Conservation (phyloP, 148 eudicot species). For the Polygonum maritimum region DNA sequence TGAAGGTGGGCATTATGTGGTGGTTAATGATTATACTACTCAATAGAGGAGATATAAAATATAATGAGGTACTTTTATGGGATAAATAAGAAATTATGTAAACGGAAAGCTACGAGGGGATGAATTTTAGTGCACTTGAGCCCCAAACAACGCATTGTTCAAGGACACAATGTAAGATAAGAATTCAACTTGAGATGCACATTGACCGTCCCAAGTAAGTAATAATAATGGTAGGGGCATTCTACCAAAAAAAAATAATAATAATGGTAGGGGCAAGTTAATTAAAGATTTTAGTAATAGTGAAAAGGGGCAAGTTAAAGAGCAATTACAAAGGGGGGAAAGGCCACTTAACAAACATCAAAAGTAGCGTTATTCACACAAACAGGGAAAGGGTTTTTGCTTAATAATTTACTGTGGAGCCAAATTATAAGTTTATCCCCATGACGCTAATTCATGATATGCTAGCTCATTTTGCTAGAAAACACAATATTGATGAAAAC, state of each 20-base stretch:
- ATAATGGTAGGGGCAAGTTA: neutral
- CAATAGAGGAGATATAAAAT: no score
- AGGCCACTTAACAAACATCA: neutral
- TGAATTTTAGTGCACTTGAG: neutral
- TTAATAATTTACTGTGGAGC: neutral
- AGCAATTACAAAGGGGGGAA: neutral
- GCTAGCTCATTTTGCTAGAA: no score
- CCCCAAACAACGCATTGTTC: conserved; percentile 1
- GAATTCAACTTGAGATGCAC: neutral
- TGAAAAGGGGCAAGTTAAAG: neutral
- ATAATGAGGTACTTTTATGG: neutral
- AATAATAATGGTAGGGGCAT: neutral
- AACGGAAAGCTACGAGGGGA: neutral
- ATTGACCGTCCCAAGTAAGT: neutral
- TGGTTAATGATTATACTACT: no score
- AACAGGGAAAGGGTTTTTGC: neutral
- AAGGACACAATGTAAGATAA: neutral
- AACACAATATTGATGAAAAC: no score
- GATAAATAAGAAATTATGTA: neutral
- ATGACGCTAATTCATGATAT: no score
- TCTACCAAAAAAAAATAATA: no score
- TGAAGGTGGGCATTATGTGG: no score
- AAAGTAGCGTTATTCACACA: neutral
- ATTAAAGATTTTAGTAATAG: no score
- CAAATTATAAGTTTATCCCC: neutral